Conservation (phyloP, 139 green algal species). For the Closterium sp. region DNA sequence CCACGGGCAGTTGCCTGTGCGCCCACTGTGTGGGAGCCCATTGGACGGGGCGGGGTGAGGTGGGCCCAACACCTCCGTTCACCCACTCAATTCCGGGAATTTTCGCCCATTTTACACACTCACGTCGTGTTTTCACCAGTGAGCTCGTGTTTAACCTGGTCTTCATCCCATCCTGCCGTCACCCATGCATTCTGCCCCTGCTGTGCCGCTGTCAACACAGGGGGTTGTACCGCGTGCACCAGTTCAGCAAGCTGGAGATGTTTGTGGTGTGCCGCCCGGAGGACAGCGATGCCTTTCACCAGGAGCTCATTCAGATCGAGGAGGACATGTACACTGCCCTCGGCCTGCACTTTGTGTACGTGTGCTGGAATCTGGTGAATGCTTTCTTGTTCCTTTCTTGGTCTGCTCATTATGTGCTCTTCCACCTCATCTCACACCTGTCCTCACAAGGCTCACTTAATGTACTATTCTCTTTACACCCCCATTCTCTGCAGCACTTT, state of each 20-base stretch:
- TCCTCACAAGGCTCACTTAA: too few species aligned
- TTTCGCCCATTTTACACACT: too few species aligned
- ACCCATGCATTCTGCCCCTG: too few species aligned
- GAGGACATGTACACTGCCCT: slow-evolving; percentile 77
- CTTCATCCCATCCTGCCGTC: background rate
- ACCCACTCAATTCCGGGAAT: too few species aligned
- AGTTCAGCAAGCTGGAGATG: slow-evolving; percentile 99
- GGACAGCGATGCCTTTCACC: slow-evolving; percentile 83
- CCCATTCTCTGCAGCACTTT: slow-evolving; percentile 50
- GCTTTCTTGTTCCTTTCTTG: background rate
- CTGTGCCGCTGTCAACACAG: background rate
- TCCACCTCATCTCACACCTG: background rate
- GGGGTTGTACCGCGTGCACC: slow-evolving; percentile 96
- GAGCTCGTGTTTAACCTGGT: too few species aligned
- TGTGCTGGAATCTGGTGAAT: background rate
- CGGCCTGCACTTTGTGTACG: slow-evolving; percentile 93
- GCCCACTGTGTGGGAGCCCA: background rate
- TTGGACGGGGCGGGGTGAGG: background rate
- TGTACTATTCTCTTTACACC: background rate
- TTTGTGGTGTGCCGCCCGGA: slow-evolving; percentile 90
- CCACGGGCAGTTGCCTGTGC: too few species aligned
- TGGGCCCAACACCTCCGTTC: background rate
- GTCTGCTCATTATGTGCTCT: slow-evolving; percentile 12
- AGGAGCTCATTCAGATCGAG: slow-evolving; percentile 73
- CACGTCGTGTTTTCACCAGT: too few species aligned